phyloP scores from a whole-genome alignment of 2,329 filamentous ascomycete genomes.

The Keithomyces neogunnii region DNA sequence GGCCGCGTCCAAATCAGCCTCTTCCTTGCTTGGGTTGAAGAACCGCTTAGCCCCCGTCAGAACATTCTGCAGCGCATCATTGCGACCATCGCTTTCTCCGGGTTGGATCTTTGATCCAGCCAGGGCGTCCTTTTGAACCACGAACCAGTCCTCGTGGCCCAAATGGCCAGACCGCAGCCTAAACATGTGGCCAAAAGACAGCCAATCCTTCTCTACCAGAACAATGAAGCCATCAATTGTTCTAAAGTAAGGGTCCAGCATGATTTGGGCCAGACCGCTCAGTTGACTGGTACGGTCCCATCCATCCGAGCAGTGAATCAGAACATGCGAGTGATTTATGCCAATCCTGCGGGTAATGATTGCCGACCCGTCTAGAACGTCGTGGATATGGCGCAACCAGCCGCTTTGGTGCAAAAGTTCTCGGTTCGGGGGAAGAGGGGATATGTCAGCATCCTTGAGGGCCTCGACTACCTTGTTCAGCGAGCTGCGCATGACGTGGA shows the following conservation, averaged over 20 bases:
- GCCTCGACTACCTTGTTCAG: slow-evolving; percentile 81
- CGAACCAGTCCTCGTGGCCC: slow-evolving; percentile 90
- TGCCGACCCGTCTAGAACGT: slow-evolving; percentile 74
- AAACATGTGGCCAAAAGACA: slow-evolving; percentile 98
- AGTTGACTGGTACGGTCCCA: slow-evolving; percentile 97
- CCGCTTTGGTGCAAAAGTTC: slow-evolving; percentile 75
- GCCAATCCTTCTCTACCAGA: slow-evolving; percentile 92
- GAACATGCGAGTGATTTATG: slow-evolving; percentile 84
- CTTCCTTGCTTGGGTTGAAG: slow-evolving; percentile 59
- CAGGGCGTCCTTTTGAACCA: slow-evolving; percentile 71
- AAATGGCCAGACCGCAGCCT: slow-evolving; percentile 82
- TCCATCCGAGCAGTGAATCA: slow-evolving; percentile 97
- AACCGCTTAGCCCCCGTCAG: slow-evolving; percentile 86
- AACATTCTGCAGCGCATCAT: slow-evolving; percentile 78
- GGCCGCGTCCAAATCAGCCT: slow-evolving; percentile 50
- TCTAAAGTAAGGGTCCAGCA: slow-evolving; percentile 91
- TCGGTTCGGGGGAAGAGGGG: slow-evolving; percentile 70
- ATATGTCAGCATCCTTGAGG: slow-evolving; percentile 86
- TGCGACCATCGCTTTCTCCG: slow-evolving; percentile 50
- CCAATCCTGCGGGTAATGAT: slow-evolving; percentile 83
- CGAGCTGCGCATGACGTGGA: slow-evolving; percentile 94
- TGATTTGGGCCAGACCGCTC: slow-evolving; percentile 82
- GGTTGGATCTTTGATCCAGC: slow-evolving; percentile 55
- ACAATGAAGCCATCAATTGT: slow-evolving; percentile 93
- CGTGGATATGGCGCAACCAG: slow-evolving; percentile 85